Evolutionary conservation across 1,284 basidiomycete species (phyloP).

Genomic region (Apiotrichum veenhuisii): DNA sequence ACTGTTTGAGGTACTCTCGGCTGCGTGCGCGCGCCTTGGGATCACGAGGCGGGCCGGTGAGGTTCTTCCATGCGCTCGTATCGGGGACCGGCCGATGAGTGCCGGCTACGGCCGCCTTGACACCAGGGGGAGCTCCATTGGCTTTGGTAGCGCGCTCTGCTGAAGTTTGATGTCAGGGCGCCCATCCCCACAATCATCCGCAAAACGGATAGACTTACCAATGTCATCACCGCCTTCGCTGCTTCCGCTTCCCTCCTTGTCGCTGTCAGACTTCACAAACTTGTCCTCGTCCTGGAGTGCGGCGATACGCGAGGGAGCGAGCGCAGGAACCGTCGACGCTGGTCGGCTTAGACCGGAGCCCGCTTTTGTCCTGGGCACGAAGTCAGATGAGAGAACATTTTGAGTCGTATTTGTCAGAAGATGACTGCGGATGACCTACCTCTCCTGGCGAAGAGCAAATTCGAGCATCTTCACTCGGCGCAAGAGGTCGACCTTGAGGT

Average conservation of each 20-base stretch:
- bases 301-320: constrained; percentile 43
- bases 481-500: constrained; percentile 92
- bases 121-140: constrained; percentile 32
- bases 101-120: constrained; percentile 22
- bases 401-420: neutral
- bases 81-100: constrained; percentile 23
- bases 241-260: constrained; percentile 43
- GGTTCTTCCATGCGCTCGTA: constrained; percentile 60
- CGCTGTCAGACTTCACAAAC: constrained; percentile 22
- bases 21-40: constrained; percentile 90
- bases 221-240: constrained; percentile 43
- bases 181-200: neutral
- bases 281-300: constrained; percentile 47
- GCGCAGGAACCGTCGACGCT: constrained; percentile 19
- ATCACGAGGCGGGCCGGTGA: constrained; percentile 65
- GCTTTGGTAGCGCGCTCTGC: constrained; percentile 19
- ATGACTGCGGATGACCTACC: constrained; percentile 59
- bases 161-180: neutral
- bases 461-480: constrained; percentile 99
- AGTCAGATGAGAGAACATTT: constrained; percentile 11
- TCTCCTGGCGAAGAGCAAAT: constrained; percentile 88
- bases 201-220: constrained; percentile 7
- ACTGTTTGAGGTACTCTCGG: constrained; percentile 97
- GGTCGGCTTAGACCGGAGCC: neutral
- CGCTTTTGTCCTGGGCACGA: constrained; percentile 63